Conservation (phyloP, 345 rosid species). For the Salix koriyanagi region DNA sequence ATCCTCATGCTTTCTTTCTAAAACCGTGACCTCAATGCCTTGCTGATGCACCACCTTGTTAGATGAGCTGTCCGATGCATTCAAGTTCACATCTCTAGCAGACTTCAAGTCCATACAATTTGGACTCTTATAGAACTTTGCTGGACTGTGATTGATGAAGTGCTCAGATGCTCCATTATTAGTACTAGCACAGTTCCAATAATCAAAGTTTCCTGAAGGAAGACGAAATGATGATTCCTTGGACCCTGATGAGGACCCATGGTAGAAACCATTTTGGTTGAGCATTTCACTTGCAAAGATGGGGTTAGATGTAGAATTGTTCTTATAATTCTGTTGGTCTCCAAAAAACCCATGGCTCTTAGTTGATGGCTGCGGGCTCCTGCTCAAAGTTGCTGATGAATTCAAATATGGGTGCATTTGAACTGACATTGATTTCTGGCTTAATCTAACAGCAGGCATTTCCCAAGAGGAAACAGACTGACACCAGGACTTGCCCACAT, state of each 20-base stretch:
- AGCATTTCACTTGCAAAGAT: slow-evolving; percentile 44
- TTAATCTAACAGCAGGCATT: slow-evolving; percentile 44
- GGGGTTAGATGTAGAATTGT: slow-evolving; percentile 39
- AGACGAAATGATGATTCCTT: slow-evolving; percentile 32
- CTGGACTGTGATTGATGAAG: slow-evolving; percentile 23
- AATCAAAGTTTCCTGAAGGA: slow-evolving; percentile 27
- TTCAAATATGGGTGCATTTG: slow-evolving; percentile 47
- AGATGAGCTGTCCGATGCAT: slow-evolving; percentile 37
- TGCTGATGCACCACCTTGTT: slow-evolving; percentile 25
- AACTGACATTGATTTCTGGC: slow-evolving; percentile 49
- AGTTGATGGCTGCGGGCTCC: slow-evolving; percentile 40
- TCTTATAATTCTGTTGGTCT: slow-evolving; percentile 44
- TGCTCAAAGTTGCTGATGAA: slow-evolving; percentile 42
- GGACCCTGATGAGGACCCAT: slow-evolving; percentile 52
- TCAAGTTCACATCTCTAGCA: slow-evolving; percentile 44
- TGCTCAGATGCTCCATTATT: slow-evolving; percentile 25
- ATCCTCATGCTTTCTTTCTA: slow-evolving; percentile 46
- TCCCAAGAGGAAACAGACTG: slow-evolving; percentile 54
- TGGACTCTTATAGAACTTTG: slow-evolving; percentile 27
- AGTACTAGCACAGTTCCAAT: slow-evolving; percentile 31
- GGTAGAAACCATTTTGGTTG: slow-evolving; percentile 43
- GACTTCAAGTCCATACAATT: slow-evolving; percentile 29
- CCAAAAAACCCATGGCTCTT: slow-evolving; percentile 52
- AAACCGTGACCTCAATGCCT: slow-evolving; percentile 37
- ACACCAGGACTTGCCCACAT: slow-evolving; percentile 48